phyloP scores from a whole-genome alignment of 345 rosid species.

The Lepidium aucheri region DNA sequence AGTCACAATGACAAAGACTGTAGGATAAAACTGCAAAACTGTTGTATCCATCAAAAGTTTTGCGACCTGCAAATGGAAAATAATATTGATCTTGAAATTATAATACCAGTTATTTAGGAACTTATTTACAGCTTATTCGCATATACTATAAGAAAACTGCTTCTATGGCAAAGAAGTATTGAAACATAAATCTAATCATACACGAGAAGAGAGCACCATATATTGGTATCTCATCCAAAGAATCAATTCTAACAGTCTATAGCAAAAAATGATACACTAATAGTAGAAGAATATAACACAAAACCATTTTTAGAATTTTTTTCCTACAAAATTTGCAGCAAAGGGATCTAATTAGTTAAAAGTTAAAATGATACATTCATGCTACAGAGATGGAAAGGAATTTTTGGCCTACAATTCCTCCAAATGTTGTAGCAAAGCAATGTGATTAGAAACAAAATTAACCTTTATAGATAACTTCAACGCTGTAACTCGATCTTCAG shows the following conservation, averaged over 20 bases:
- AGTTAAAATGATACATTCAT: neutral
- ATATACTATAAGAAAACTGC: neutral
- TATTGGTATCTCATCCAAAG: neutral
- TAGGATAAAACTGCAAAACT: slow-evolving; percentile 82
- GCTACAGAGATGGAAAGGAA: neutral
- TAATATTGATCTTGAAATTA: neutral
- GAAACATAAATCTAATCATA: neutral
- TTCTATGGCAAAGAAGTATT: neutral
- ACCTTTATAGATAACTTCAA: slow-evolving; percentile 84
- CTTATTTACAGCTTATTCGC: neutral
- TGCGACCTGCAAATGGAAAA: slow-evolving; percentile 51
- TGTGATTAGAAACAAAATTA: neutral
- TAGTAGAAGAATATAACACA: neutral
- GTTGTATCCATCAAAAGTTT: slow-evolving; percentile 91
- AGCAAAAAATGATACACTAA: neutral
- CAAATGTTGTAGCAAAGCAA: slow-evolving; percentile 2
- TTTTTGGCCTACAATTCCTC: neutral
- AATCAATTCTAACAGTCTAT: neutral
- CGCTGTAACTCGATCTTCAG: slow-evolving; percentile 73
- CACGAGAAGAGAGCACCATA: neutral
- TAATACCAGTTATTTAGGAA: neutral
- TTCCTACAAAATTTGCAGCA: neutral
- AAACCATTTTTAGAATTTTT: neutral
- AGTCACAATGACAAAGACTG: slow-evolving; percentile 71
- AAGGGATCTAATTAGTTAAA: slow-evolving; percentile 1